phyloP scores from a whole-genome alignment of 2,329 filamentous ascomycete species.

The Coniosporium tulheliwenetii region DNA sequence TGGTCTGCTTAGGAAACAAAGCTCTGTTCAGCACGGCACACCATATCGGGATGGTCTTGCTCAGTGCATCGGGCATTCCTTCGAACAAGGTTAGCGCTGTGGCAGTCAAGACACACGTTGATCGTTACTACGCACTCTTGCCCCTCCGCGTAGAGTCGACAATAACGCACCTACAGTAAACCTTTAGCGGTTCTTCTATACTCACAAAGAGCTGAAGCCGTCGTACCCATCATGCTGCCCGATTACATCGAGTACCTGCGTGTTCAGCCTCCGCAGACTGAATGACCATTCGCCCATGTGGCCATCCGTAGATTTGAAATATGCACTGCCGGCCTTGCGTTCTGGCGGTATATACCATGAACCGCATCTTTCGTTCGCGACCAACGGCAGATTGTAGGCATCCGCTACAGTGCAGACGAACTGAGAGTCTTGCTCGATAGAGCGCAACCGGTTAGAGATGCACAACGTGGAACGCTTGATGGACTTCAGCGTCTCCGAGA shows the following conservation, averaged over 20 bases:
- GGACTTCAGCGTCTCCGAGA: conserved; percentile 53
- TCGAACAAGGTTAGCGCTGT: conserved; percentile 14
- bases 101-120: not conserved
- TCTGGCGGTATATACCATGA: conserved; percentile 75
- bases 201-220: not conserved
- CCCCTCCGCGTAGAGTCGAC: conserved; percentile 87
- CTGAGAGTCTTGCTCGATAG: conserved; percentile 58
- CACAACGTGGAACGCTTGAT: conserved; percentile 65
- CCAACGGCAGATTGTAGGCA: conserved; percentile 47
- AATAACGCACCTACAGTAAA: conserved; percentile 48
- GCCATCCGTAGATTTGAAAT: conserved; percentile 97
- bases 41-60: conserved; percentile 91
- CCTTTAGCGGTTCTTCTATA: conserved; percentile 1
- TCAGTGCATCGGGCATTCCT: conserved; percentile 87
- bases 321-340: conserved; percentile 57
- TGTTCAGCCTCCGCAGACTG: conserved; percentile 67
- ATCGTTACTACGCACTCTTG: conserved; percentile 43
- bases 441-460: conserved; percentile 65
- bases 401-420: conserved; percentile 53
- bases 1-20: conserved; percentile 47
- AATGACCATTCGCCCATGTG: conserved; percentile 86
- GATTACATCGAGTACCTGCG: conserved; percentile 61
- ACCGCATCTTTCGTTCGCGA: conserved; percentile 90
- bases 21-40: conserved; percentile 69
- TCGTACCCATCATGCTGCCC: conserved; percentile 50